Conservation (phyloP, 371 early-diverging fungal species). For the Actinomortierella wolfii region DNA sequence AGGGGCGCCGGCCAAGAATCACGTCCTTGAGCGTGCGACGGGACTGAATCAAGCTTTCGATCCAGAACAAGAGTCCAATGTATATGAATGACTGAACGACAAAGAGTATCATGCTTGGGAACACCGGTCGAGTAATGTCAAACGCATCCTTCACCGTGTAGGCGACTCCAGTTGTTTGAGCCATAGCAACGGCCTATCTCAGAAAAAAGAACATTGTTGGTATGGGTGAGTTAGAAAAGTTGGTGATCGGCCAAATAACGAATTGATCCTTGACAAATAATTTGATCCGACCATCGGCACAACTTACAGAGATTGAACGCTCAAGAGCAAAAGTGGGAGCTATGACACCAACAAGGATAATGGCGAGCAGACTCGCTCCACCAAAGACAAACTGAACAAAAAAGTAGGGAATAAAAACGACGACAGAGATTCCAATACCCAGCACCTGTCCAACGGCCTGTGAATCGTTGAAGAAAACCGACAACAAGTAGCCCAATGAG, state of each 20-base stretch:
- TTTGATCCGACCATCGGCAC: too few relatives aligned
- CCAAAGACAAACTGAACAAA: conserved; percentile 46
- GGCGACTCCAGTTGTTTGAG: conserved; percentile 19
- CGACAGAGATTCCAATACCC: conserved; percentile 35
- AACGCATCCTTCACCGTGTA: conserved; percentile 36
- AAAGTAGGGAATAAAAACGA: conserved; percentile 51
- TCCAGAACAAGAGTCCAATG: conserved; percentile 21
- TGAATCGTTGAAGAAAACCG: conserved; percentile 37
- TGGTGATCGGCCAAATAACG: neutral
- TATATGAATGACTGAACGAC: conserved; percentile 24
- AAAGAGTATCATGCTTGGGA: conserved; percentile 35
- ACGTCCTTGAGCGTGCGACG: conserved; percentile 27
- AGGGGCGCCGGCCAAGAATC: conserved; percentile 8
- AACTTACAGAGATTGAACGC: conserved; percentile 38
- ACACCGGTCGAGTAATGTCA: conserved; percentile 22
- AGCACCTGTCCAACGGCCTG: conserved; percentile 45
- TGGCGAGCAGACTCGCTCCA: conserved; percentile 25
- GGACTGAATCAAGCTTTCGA: conserved; percentile 39
- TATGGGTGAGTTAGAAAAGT: neutral
- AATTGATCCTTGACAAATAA: too few relatives aligned
- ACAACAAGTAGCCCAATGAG: conserved; percentile 35
- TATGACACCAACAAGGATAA: conserved; percentile 28
- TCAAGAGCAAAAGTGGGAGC: conserved; percentile 49
- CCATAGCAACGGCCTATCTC: conserved; percentile 22
- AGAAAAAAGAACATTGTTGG: neutral